Conservation (phyloP, 2,329 filamentous ascomycete genomes). For the Pseudogymnoascus sp. region DNA sequence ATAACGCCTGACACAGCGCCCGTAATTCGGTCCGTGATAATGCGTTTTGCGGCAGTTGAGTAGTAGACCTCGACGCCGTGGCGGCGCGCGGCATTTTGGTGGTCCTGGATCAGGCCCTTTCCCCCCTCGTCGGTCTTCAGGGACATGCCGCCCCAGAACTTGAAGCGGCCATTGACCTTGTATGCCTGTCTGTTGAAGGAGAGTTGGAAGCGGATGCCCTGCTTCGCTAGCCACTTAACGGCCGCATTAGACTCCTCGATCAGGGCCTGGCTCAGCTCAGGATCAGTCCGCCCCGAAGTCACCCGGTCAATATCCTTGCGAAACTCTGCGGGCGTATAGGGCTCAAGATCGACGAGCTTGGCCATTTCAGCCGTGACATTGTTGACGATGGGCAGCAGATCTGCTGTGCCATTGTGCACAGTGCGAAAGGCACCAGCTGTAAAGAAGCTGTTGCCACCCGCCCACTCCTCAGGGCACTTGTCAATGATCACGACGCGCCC, state of each 20-base stretch:
- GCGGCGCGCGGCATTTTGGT: slow-evolving; percentile 29
- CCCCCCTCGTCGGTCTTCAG: slow-evolving; percentile 51
- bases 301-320: slow-evolving; percentile 46
- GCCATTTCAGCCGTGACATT: slow-evolving; percentile 42
- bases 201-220: slow-evolving; percentile 50
- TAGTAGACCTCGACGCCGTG: neutral
- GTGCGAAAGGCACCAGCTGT: slow-evolving; percentile 34
- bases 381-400: slow-evolving; percentile 53
- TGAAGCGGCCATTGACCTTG: slow-evolving; percentile 48
- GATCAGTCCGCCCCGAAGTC: slow-evolving; percentile 45
- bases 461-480: slow-evolving; percentile 18
- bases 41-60: slow-evolving; percentile 35
- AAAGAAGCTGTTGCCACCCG: slow-evolving; percentile 18
- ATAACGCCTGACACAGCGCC: slow-evolving; percentile 29
- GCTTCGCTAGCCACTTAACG: slow-evolving; percentile 45
- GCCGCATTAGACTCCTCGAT: slow-evolving; percentile 42
- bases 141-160: slow-evolving; percentile 60
- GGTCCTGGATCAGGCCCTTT: slow-evolving; percentile 46
- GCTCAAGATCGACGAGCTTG: slow-evolving; percentile 45
- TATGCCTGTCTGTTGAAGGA: slow-evolving; percentile 60
- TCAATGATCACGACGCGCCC: slow-evolving; percentile 35
- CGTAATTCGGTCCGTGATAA: slow-evolving; percentile 27
- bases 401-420: slow-evolving; percentile 43
- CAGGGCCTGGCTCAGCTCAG: slow-evolving; percentile 37
- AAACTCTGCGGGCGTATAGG: slow-evolving; percentile 49